Evolutionary conservation across 2,329 filamentous ascomycete genomes (phyloP).

Genomic region (Fusarium beomiforme): DNA sequence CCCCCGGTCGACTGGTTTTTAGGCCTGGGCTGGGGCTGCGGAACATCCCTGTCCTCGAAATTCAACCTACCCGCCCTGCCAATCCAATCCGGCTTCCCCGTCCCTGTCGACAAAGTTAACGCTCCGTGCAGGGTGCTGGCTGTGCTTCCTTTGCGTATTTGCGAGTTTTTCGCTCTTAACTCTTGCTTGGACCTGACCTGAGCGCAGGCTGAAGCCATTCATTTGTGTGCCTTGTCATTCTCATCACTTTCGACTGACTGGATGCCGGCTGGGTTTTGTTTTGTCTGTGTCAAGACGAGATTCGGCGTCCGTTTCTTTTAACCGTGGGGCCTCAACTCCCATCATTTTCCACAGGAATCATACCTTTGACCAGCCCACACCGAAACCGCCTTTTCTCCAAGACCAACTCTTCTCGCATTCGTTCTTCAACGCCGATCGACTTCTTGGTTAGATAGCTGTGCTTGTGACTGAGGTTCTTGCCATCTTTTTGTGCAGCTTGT

Average conservation of each 20-base stretch:
- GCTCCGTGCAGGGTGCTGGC: constrained; percentile 33
- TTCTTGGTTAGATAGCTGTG: constrained; percentile 29
- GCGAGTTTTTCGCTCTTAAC: constrained; percentile 36
- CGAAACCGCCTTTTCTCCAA: constrained; percentile 10
- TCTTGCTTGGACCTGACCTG: background rate
- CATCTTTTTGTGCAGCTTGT: constrained; percentile 17
- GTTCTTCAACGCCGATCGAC: constrained; percentile 15
- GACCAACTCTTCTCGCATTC: constrained; percentile 27
- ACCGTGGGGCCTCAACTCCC: constrained; percentile 29
- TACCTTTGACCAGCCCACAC: constrained; percentile 21
- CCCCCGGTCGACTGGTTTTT: constrained; percentile 14
- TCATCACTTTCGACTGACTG: constrained; percentile 12
- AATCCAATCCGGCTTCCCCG: constrained; percentile 43
- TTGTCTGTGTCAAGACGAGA: constrained; percentile 34
- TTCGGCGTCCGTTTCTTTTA: constrained; percentile 35
- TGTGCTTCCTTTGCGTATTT: constrained; percentile 28
- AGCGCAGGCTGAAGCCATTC: constrained; percentile 21
- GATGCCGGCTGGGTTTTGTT: constrained; percentile 38
- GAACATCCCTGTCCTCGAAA: constrained; percentile 29
- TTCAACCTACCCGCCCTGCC: constrained; percentile 37
- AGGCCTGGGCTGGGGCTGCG: constrained; percentile 15
- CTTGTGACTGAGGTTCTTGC: constrained; percentile 18
- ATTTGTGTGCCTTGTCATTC: background rate
- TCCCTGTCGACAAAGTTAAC: constrained; percentile 28
- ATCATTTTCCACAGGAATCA: constrained; percentile 26